Base-by-base conservation (phyloP, 768 basidiomycete genomes). In the Crepidotus variabilis region DNA sequence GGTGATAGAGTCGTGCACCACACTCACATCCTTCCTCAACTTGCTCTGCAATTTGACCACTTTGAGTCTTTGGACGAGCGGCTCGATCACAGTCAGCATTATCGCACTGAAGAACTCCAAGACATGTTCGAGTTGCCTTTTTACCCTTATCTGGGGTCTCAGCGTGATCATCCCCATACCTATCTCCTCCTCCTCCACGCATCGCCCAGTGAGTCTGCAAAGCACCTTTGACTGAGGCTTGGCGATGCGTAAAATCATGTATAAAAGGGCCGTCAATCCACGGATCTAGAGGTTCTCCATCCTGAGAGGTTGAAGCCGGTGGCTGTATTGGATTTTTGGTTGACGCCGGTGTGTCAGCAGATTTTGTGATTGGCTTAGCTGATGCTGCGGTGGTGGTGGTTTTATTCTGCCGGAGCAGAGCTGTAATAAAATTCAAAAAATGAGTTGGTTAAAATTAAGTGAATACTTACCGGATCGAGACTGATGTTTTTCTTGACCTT, bases 211-310 rank as follows among this genome's bases (percentile, higher is more conserved):
- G 65, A 1, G 58, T 52, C 32, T 54, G 50, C 11, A 67, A 59
- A 18, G 57, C 51, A 16, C 48, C 49, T 9, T 59, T 50, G 8
- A 53, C 48, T 13, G 39, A 32, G 10, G 58, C 32, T 48, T 64
- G 58, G 20, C 51, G 16, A n/a, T 32, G 55, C 1, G 51, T 57
- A 47, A 60, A 57, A 8, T 55, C 51, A 1, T 22, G 39, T 36
- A 58, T 47, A 53, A 62, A 64, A 0, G 6, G 28, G 18, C 65
- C 66, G 52, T 66, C 60, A 2, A 65, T 65, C 66, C 66, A 67
- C 1, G 58, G 57, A 55, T 67, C 55, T 63, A 65, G 67, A 14
- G 13, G 16, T 14, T 34, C 32, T 7, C 4, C 47, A 18, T 47
- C 45, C 14, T 14, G 22, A n/a, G 33, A 24, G 28, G 3, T 8